These are phyloP conservation scores for Lignosus rhinocerotis DNA, from an alignment of 1,284 basidiomycete species.

Conservation along the genomic window DNA sequence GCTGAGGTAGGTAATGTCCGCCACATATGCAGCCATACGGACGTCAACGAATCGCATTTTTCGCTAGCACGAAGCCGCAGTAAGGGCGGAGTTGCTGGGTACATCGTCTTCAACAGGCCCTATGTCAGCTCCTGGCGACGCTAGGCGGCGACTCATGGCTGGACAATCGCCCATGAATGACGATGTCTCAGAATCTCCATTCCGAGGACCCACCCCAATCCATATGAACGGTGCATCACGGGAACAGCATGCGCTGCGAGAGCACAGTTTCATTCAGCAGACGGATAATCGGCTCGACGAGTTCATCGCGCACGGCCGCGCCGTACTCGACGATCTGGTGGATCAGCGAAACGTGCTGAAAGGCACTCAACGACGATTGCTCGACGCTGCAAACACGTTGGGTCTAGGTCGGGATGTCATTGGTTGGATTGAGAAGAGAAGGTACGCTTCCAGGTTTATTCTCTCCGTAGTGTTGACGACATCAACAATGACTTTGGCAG, in stretches of 20 bases:
- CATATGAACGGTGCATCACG: conserved; percentile 52
- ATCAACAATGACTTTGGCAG: conserved; percentile 39
- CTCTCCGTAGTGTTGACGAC: not conserved
- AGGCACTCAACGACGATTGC: conserved; percentile 80
- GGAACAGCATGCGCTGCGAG: conserved; percentile 78
- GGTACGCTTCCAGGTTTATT: conserved; percentile 43
- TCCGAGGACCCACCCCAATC: conserved; percentile 59
- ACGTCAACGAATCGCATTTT: not conserved
- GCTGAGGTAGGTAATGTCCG: conserved; percentile 39
- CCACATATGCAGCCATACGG: not conserved
- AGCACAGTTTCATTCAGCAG: conserved; percentile 85
- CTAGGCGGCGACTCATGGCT: conserved; percentile 58
- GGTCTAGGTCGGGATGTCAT: conserved; percentile 92
- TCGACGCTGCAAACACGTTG: conserved; percentile 90
- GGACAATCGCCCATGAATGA: conserved; percentile 47
- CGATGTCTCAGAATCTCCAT: conserved; percentile 69
- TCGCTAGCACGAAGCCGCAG: conserved; percentile 51
- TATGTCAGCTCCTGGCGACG: conserved; percentile 49
- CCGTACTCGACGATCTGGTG: conserved; percentile 86
- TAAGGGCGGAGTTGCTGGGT: conserved; percentile 62
- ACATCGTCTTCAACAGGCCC: conserved; percentile 47
- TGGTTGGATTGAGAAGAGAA: conserved; percentile 91
- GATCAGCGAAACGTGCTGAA: conserved; percentile 92
- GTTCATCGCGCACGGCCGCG: conserved; percentile 87
- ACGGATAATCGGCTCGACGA: conserved; percentile 83